These are phyloP conservation scores for Symbiodinium pilosum DNA, from an alignment of 73 alveolate genomes.

Conservation along the genomic window DNA sequence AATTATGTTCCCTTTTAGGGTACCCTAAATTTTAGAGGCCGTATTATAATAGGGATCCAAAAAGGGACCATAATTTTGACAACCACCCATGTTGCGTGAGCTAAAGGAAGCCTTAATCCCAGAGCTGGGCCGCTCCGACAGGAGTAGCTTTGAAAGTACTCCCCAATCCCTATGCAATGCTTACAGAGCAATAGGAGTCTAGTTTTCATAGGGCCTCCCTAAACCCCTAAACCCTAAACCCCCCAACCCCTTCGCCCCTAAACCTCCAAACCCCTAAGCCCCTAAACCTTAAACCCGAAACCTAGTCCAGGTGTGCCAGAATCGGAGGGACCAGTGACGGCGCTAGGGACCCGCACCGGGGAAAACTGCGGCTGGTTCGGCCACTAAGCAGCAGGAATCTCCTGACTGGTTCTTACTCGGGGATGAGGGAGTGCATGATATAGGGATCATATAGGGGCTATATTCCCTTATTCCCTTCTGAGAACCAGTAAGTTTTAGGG, in stretches of 20 bases:
- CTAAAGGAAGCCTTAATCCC: too few relatives aligned
- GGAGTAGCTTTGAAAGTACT: too few relatives aligned
- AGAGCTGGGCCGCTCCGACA: too few relatives aligned
- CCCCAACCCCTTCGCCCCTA: too few relatives aligned
- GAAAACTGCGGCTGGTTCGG: constrained; percentile 32
- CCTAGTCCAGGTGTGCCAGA: constrained; percentile 17
- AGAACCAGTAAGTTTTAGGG: neutral
- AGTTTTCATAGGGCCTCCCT: neutral
- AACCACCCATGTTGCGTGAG: too few relatives aligned
- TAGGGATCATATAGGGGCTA: neutral
- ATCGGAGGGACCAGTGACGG: constrained; percentile 41
- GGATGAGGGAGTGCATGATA: neutral
- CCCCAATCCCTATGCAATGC: too few relatives aligned
- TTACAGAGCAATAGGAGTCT: too few relatives aligned
- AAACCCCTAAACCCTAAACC: neutral
- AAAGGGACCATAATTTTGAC: too few relatives aligned
- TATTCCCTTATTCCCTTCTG: neutral
- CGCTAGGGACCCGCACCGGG: constrained; percentile 90
- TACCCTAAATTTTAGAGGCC: too few relatives aligned
- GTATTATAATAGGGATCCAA: too few relatives aligned
- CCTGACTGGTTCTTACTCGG: neutral
- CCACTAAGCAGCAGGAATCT: too few relatives aligned
- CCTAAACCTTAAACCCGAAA: neutral
- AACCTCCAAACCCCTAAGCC: neutral
- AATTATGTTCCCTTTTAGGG: too few relatives aligned